A percentile compares a stretch with the other conserved stretches of the same genome.
Conservation (phyloP, 345 rosid species). For the Jatropha curcas region DNA sequence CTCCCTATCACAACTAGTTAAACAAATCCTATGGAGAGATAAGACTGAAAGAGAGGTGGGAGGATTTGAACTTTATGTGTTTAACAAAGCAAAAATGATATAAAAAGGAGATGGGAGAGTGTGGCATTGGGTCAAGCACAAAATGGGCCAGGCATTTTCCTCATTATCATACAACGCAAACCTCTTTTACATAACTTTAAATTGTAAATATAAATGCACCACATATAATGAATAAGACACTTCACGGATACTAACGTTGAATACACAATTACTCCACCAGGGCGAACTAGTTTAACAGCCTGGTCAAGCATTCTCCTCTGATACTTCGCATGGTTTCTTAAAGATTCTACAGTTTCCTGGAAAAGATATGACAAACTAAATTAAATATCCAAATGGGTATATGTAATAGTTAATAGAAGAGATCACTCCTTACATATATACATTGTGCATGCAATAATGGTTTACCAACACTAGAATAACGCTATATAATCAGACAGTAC, state of each 20-base stretch:
- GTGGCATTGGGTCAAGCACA: background rate
- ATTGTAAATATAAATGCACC: background rate
- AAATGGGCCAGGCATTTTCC: background rate
- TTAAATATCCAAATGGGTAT: conserved; percentile 9
- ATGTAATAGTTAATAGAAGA: background rate
- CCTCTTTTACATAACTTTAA: background rate
- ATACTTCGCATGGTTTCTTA: conserved; percentile 81
- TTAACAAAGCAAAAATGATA: background rate
- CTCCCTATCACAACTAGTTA: background rate
- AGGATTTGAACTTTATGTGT: background rate
- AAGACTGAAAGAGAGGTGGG: background rate
- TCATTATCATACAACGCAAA: background rate
- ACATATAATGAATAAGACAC: background rate
- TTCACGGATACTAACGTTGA: conserved; percentile 71
- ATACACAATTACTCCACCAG: conserved; percentile 92
- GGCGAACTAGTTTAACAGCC: conserved; percentile 92
- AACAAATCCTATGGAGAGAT: background rate
- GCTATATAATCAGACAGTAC: background rate
- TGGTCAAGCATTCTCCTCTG: conserved; percentile 95
- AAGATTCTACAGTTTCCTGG: conserved; percentile 79
- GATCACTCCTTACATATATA: background rate
- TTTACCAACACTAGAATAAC: background rate
- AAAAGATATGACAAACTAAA: conserved; percentile 14
- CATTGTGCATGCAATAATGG: background rate
- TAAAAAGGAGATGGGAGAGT: background rate